Conservation (phyloP, 768 basidiomycete genomes). For the Mycena floridula region DNA sequence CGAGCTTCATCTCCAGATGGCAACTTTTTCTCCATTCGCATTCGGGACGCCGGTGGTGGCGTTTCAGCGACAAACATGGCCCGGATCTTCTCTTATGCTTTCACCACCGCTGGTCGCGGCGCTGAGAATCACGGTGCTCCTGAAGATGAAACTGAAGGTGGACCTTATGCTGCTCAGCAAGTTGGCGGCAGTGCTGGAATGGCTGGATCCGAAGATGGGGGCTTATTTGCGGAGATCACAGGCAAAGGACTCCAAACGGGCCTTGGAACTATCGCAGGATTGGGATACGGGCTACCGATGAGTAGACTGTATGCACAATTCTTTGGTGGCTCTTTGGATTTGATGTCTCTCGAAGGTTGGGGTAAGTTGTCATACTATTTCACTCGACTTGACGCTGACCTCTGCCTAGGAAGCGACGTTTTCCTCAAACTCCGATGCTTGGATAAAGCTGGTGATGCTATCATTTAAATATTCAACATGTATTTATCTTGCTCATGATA, state of each 20-base stretch:
- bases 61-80: constrained; percentile 68
- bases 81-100: constrained; percentile 86
- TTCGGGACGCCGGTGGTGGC: constrained; percentile 86
- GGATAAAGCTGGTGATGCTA: constrained; percentile 41
- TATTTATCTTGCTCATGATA: too few relatives aligned
- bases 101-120: constrained; percentile 71
- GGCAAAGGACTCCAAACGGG: constrained; percentile 73
- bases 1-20: constrained; percentile 23
- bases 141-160: constrained; percentile 44
- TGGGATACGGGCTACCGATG: constrained; percentile 86
- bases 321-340: constrained; percentile 80
- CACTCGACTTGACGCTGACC: constrained; percentile 21
- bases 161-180: constrained; percentile 75
- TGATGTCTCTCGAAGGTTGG: constrained; percentile 82
- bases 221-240: constrained; percentile 74
- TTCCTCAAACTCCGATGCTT: constrained; percentile 44
- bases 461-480: constrained; percentile 27
- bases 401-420: constrained; percentile 37
- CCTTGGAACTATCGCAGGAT: constrained; percentile 83
- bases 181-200: constrained; percentile 68
- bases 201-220: constrained; percentile 32
- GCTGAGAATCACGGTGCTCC: constrained; percentile 26
- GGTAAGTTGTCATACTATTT: constrained; percentile 34
- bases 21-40: constrained; percentile 65
- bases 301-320: constrained; percentile 73